phyloP scores from a whole-genome alignment of 2,329 filamentous ascomycete genomes.

The Penicillium sclerotigenum region DNA sequence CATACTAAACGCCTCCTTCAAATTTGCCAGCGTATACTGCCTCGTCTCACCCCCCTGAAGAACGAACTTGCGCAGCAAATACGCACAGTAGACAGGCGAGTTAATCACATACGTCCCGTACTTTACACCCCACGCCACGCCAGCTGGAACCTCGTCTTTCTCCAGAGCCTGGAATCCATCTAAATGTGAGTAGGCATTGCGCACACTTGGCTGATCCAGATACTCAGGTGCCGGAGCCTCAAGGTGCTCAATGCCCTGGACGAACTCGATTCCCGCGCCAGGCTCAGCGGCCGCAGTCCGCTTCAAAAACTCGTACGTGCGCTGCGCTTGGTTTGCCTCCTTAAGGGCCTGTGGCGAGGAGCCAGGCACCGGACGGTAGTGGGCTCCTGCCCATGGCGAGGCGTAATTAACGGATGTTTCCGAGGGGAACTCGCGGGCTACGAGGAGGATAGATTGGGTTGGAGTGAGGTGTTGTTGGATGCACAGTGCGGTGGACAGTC shows the following conservation, averaged over 20 bases:
- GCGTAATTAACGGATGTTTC: constrained; percentile 45
- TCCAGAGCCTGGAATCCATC: constrained; percentile 37
- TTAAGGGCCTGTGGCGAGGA: constrained; percentile 34
- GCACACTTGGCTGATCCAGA: constrained; percentile 26
- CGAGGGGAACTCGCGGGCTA: constrained; percentile 42
- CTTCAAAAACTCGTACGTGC: constrained; percentile 41
- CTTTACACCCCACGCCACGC: constrained; percentile 41
- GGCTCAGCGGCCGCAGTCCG: constrained; percentile 34
- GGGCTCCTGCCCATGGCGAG: constrained; percentile 48
- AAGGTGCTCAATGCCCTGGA: constrained; percentile 44
- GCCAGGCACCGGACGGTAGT: constrained; percentile 47
- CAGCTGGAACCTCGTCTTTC: constrained; percentile 30
- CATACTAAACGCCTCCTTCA: constrained; percentile 40
- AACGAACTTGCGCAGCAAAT: constrained; percentile 42
- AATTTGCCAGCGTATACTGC: constrained; percentile 27
- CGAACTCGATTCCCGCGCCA: constrained; percentile 36
- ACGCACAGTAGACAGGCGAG: constrained; percentile 43
- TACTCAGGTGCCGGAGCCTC: constrained; percentile 39
- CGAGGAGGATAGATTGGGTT: constrained; percentile 37
- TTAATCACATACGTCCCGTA: constrained; percentile 46
- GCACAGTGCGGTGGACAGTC: constrained; percentile 37
- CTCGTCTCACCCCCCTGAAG: constrained; percentile 36
- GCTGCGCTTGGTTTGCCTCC: constrained; percentile 38
- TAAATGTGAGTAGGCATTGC: constrained; percentile 30
- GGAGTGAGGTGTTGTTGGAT: constrained; percentile 31